These are phyloP conservation scores for Aspergillus aculeatinus DNA, from an alignment of 2,329 filamentous ascomycete species.

Conservation along the genomic window DNA sequence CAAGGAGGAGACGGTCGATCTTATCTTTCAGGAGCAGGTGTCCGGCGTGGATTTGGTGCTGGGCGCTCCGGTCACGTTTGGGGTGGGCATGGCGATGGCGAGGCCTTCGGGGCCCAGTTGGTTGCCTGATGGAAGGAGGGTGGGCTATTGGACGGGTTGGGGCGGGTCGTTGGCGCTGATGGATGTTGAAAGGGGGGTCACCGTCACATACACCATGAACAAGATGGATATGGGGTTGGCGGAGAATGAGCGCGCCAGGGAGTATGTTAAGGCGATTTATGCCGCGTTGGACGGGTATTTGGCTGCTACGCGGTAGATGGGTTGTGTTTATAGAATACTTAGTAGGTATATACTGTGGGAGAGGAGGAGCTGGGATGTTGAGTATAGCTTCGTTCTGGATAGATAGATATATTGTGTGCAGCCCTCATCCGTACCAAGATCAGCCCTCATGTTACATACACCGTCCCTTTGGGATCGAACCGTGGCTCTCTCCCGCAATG, in stretches of 20 bases:
- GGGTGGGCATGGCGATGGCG: conserved; percentile 44
- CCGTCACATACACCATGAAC: conserved; percentile 50
- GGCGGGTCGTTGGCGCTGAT: conserved; percentile 48
- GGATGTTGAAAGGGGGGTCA: conserved; percentile 45
- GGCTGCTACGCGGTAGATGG: no score
- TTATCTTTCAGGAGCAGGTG: conserved; percentile 48
- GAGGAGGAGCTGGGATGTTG: no score
- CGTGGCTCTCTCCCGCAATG: not conserved
- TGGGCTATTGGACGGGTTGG: conserved; percentile 48
- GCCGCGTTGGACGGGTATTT: conserved; percentile 6
- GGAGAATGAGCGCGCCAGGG: conserved; percentile 29
- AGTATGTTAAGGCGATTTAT: conserved; percentile 37
- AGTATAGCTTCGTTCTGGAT: no score
- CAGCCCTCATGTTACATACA: no score
- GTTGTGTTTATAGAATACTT: no score
- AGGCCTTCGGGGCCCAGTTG: conserved; percentile 26
- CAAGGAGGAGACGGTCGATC: conserved; percentile 43
- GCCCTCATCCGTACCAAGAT: no score
- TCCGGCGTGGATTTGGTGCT: conserved; percentile 44
- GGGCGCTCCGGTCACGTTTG: conserved; percentile 37
- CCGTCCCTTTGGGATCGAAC: not conserved
- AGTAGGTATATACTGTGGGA: no score
- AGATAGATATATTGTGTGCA: no score
- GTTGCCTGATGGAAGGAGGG: conserved; percentile 31
- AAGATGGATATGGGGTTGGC: conserved; percentile 38